Percentiles rank a stretch among this genome's conserved stretches.
These are phyloP conservation scores for Candida buenavistaensis DNA, from an alignment of 1,139 yeast genomes.

Conservation along the genomic window DNA sequence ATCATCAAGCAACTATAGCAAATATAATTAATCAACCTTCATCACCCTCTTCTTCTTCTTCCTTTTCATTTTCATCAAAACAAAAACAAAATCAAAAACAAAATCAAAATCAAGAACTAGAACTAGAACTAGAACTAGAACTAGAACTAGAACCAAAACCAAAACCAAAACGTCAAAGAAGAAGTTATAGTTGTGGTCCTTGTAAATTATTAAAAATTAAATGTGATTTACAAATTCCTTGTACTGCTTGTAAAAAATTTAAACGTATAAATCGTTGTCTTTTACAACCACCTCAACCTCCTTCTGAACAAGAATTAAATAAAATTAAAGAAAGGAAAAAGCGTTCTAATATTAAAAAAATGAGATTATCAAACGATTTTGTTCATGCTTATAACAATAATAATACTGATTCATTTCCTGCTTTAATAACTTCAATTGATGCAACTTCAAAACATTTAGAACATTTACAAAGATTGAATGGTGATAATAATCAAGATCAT, in stretches of 20 bases:
- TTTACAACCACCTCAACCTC: constrained; percentile 48
- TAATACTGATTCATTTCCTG: constrained; percentile 12
- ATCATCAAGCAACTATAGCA: not conserved
- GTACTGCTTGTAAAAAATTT: constrained; percentile 48
- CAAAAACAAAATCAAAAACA: not conserved
- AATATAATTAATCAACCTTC: not conserved
- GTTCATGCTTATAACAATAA: constrained; percentile 13
- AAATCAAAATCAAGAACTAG: too few species aligned
- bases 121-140: too few species aligned
- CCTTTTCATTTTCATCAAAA: constrained; percentile 1
- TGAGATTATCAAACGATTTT: constrained; percentile 12
- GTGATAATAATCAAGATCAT: too few species aligned
- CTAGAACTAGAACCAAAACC: too few species aligned
- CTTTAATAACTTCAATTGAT: constrained; percentile 10
- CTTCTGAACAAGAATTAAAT: constrained; percentile 30
- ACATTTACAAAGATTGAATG: not conserved
- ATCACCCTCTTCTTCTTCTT: not conserved
- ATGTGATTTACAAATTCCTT: constrained; percentile 52
- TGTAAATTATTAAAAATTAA: constrained; percentile 54
- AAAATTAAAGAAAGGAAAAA: constrained; percentile 25
- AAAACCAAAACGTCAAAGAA: constrained; percentile 34
- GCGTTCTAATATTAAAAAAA: constrained; percentile 18
- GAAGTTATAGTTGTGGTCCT: constrained; percentile 60
- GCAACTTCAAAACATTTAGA: constrained; percentile 9
- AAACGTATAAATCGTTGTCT: constrained; percentile 40